Base-by-base conservation (phyloP, 495 filamentous ascomycete genomes). In the Aspergillus mulundensis region DNA sequence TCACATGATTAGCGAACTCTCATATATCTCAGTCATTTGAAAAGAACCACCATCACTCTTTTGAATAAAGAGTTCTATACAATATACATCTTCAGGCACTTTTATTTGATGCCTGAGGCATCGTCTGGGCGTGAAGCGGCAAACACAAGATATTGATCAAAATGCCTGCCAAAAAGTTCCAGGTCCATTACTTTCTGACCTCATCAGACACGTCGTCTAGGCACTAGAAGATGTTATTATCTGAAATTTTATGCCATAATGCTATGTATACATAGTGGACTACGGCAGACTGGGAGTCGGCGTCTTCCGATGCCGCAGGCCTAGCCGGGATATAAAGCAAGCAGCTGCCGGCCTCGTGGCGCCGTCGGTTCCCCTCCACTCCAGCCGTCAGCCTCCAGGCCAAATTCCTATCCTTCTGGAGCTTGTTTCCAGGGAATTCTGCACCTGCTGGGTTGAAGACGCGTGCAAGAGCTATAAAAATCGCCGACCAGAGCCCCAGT, bases 261-360 rank as follows among this genome's bases (percentile, higher is more conserved):
- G 32, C 32, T n/a, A 18, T 5, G 15, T 16, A 34, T n/a, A 18
- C 12, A 21, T 16, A 34, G 24, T 19, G 3, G 8, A 15, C 32
- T 7, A 52, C 52, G 48, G 44, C 43, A 58, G 28, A 12, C 40
- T 20, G 19, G 56, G 41, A 39, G 42, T 64, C 61, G 61, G 61
- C 59, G 55, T 42, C 53, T 44, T 53, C 61, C 61, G 61, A 60
- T 40, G 51, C 45, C 41, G 53, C 52, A 21, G 47, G 24, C 38
- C 38, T 16, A 49, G 25, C 45, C 8, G 23, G 38, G 46, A 34
- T 53, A 59, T 57, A 59, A 59, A 59, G 36, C 53, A 32, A 54
- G 50, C 54, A 68, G 64, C 58, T 69, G 64, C 66, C 66, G 66
- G 58, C 56, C 48, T 50, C 53, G 53, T 51, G 60, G 53, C 54